A percentile compares a stretch with the other conserved stretches of the same genome.
phyloP scores from a whole-genome alignment of 495 filamentous ascomycete species.

The Xylaria longipes region DNA sequence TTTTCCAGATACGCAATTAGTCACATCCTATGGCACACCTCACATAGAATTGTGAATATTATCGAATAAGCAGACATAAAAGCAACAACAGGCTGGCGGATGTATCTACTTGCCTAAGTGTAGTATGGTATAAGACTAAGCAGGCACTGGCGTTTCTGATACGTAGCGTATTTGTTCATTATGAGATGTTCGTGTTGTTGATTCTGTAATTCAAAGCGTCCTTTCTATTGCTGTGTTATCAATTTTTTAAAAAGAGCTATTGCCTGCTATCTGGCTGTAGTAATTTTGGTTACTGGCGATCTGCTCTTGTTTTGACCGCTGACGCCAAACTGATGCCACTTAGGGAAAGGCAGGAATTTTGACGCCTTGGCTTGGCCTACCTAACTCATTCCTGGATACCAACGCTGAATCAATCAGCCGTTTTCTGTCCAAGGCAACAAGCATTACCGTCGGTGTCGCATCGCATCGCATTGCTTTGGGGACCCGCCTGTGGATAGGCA shows the following conservation, averaged over 20 bases:
- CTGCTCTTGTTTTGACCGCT: not conserved
- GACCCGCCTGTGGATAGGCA: not conserved
- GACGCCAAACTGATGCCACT: not conserved
- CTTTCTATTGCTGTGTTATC: not conserved
- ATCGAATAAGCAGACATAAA: not conserved
- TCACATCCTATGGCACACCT: not conserved
- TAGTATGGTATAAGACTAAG: not conserved
- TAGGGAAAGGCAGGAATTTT: conserved; percentile 10
- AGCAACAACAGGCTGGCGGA: not conserved
- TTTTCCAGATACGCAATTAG: not conserved
- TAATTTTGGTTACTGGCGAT: not conserved
- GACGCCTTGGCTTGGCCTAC: conserved; percentile 15
- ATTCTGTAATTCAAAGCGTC: not conserved
- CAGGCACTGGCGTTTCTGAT: not conserved
- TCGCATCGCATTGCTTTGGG: not conserved
- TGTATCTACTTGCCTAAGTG: not conserved
- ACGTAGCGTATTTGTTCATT: not conserved
- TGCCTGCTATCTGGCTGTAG: not conserved
- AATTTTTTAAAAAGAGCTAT: not conserved
- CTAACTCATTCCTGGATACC: not conserved
- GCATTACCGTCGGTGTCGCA: too few relatives aligned
- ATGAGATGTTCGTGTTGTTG: not conserved
- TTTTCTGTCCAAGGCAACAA: not conserved
- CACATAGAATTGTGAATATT: not conserved
- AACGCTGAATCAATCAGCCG: not conserved